Evolutionary conservation across 805 yeast genomes (phyloP).

Genomic region (Zygoascus tannicola): DNA sequence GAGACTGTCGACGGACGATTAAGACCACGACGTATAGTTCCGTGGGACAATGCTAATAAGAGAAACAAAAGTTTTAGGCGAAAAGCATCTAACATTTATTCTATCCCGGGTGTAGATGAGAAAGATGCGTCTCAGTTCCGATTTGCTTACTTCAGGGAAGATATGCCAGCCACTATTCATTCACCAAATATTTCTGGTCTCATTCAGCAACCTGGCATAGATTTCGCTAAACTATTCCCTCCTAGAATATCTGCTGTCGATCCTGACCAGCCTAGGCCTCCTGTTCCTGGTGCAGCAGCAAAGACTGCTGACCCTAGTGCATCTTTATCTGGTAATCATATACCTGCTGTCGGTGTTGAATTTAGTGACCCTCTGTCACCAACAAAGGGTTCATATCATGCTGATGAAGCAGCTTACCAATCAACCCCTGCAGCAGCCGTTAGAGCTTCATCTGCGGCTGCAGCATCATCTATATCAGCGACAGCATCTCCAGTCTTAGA

Average conservation of each 20-base stretch:
- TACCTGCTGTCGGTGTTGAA: background rate
- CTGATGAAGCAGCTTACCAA: too few relatives aligned
- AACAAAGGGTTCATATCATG: too few relatives aligned
- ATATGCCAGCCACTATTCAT: constrained; percentile 79
- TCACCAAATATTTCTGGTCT: constrained; percentile 82
- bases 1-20: constrained; percentile 50
- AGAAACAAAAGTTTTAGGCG: background rate
- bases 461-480: background rate
- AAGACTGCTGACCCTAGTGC: background rate
- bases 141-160: constrained; percentile 88
- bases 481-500: background rate
- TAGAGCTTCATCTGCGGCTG: background rate
- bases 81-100: constrained; percentile 5
- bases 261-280: constrained; percentile 1
- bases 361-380: too few relatives aligned
- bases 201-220: constrained; percentile 45
- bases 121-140: constrained; percentile 52
- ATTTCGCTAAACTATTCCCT: constrained; percentile 54
- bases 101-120: constrained; percentile 19
- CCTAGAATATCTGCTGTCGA: constrained; percentile 6
- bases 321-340: background rate
- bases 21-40: constrained; percentile 65
- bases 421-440: background rate
- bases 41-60: constrained; percentile 42
- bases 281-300: constrained; percentile 3